A percentile compares a stretch with the other conserved stretches of the same genome.
These are phyloP conservation scores for Calonectria hawksworthii DNA, from an alignment of 2,329 filamentous ascomycete genomes.

Conservation along the genomic window DNA sequence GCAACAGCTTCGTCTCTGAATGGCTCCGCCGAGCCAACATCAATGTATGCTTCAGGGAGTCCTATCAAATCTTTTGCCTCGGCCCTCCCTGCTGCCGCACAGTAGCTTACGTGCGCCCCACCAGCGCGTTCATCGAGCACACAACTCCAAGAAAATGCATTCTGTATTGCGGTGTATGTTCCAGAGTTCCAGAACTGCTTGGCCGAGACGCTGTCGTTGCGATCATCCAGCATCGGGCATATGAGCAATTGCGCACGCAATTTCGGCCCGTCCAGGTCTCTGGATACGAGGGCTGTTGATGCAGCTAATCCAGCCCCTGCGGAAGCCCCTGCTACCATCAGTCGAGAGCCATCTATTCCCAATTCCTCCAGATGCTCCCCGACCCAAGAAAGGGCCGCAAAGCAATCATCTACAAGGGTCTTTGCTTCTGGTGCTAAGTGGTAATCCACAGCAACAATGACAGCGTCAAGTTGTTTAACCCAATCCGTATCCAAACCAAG, in stretches of 20 bases:
- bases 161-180: slow-evolving; percentile 16
- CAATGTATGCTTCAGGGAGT: slow-evolving; percentile 26
- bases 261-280: slow-evolving; percentile 18
- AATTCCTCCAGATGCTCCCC: neutral
- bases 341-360: neutral
- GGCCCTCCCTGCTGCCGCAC: slow-evolving; percentile 23
- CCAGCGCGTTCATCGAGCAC: slow-evolving; percentile 15
- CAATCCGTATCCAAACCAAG: slow-evolving; percentile 5
- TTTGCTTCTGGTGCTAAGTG: slow-evolving; percentile 20
- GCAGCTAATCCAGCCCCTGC: slow-evolving; percentile 30
- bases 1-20: slow-evolving; percentile 32
- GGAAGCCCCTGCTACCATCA: slow-evolving; percentile 24
- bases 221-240: slow-evolving; percentile 34
- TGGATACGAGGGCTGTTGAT: neutral
- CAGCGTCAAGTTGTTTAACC: slow-evolving; percentile 24
- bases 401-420: slow-evolving; percentile 24
- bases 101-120: slow-evolving; percentile 7
- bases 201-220: slow-evolving; percentile 12
- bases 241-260: slow-evolving; percentile 24
- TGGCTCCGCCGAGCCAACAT: slow-evolving; percentile 26
- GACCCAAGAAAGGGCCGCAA: slow-evolving; percentile 16
- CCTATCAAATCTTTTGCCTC: neutral
- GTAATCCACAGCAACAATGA: slow-evolving; percentile 19
- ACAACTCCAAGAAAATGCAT: slow-evolving; percentile 13
- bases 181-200: slow-evolving; percentile 26